Percentiles rank a stretch among this genome's conserved stretches.
Evolutionary conservation across 78 protist species (phyloP).

Genomic region (Dictyostelium brefeldianum): DNA sequence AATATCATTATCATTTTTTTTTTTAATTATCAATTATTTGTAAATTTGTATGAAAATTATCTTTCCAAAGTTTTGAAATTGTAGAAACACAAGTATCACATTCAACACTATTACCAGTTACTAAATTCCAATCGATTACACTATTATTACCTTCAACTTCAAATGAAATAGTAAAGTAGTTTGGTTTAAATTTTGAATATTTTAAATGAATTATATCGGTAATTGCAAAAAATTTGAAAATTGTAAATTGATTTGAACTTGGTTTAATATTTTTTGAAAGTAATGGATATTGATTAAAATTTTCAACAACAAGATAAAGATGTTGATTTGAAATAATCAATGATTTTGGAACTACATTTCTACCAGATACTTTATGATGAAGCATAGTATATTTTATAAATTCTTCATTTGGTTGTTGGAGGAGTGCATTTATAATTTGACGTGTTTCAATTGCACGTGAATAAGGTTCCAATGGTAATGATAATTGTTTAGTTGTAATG

Average conservation of each 20-base stretch:
- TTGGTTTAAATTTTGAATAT: conserved; percentile 10
- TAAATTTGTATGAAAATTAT: conserved; percentile 21
- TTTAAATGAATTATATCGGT: conserved; percentile 15
- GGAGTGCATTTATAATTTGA: background rate
- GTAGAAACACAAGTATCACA: conserved; percentile 27
- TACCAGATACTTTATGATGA: conserved; percentile 39
- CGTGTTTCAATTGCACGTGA: conserved; percentile 16
- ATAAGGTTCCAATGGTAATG: conserved; percentile 18
- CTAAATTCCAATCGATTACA: conserved; percentile 30
- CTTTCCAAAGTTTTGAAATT: conserved; percentile 20
- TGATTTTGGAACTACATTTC: conserved; percentile 32
- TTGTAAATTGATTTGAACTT: conserved; percentile 28
- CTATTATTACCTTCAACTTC: conserved; percentile 26
- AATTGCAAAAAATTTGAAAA: conserved; percentile 11
- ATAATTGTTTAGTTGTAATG: background rate
- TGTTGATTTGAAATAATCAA: conserved; percentile 39
- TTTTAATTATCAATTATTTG: conserved; percentile 4
- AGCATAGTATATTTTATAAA: conserved; percentile 45
- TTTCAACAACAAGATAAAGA: conserved; percentile 19
- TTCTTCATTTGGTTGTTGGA: background rate
- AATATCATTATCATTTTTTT: background rate
- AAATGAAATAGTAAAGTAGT: conserved; percentile 36
- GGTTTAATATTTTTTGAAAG: conserved; percentile 39
- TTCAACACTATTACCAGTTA: conserved; percentile 26
- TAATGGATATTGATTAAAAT: conserved; percentile 61